Base-by-base conservation (phyloP, 495 filamentous ascomycete genomes). In the Cercophora samala region DNA sequence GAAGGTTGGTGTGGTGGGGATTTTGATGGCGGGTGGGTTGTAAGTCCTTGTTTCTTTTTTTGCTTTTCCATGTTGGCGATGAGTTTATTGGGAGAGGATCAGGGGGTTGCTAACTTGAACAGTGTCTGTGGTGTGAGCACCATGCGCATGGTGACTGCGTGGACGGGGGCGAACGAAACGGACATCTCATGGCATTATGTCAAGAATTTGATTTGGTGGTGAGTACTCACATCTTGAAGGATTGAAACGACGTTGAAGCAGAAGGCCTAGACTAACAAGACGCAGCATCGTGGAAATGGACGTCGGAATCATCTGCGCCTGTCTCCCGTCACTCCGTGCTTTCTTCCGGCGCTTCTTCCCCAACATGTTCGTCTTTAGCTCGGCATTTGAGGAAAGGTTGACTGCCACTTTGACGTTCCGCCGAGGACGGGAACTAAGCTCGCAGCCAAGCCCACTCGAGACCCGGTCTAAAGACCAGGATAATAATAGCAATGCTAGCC, bases 11-110 rank as follows among this genome's bases (percentile, higher is more conserved):
- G 55, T 75, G 5, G 46, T 61, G 8, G n/a, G 70, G 21, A 69
- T 77, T 23, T 61, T 77, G 23, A 75, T 75, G 75, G 59, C 69
- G 0, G 75, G 75, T 25, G 74, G 73, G 46, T 74, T 77, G 73
- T 76, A 70, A 18, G 69, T 63, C 9, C 18, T 18, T 32, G n/a
- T 23, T 21, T 51, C 58, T 53, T 21, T 19, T 32, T 32, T 15
- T 59, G 22, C 37, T 19, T 59, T n/a, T 63, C 64, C 22, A 21
- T 18, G 58, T 56, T 24, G 26, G 26, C 2, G 25, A 13, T 17
- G 11, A 0, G 46, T 26, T 6, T 37, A 15, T 55, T 13, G 52
- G 17, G 8, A 55, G 18, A 60, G n/a, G 23, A 1, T 13, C 18
- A 60, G 8, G 58, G 24, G 58, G 3, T 51, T 62, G 22, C 22